Evolutionary conservation across 495 filamentous ascomycete species (phyloP).

Genomic region (Aspergillus ostianus): DNA sequence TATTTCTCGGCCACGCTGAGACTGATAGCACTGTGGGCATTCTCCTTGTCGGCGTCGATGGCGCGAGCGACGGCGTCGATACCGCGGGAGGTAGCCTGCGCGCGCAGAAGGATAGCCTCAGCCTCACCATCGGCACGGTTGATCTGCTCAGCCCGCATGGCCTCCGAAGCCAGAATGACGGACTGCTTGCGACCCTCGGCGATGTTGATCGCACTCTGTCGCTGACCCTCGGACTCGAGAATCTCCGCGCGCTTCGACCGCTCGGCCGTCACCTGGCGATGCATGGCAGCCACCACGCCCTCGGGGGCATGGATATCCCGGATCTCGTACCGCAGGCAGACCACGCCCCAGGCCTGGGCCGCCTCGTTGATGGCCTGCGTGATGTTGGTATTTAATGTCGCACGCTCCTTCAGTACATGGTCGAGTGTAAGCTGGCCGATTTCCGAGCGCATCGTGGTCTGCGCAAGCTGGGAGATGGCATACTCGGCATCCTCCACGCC

Average conservation of each 20-base stretch:
- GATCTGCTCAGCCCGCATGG: slow-evolving; percentile 84
- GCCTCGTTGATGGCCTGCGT: slow-evolving; percentile 98
- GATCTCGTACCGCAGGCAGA: slow-evolving; percentile 96
- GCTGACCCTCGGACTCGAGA: slow-evolving; percentile 90
- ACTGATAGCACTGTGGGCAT: slow-evolving; percentile 78
- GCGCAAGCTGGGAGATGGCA: slow-evolving; percentile 94
- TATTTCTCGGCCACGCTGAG: slow-evolving; percentile 95
- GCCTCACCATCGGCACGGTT: slow-evolving; percentile 90
- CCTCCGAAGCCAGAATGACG: slow-evolving; percentile 93
- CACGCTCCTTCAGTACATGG: slow-evolving; percentile 95
- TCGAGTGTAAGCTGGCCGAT: slow-evolving; percentile 96
- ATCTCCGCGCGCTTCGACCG: slow-evolving; percentile 96
- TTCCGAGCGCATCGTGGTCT: slow-evolving; percentile 98
- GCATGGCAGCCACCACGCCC: slow-evolving; percentile 93
- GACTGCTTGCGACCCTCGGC: slow-evolving; percentile 95
- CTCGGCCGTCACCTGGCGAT: slow-evolving; percentile 95
- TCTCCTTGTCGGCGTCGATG: slow-evolving; percentile 66
- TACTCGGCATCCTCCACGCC: slow-evolving; percentile 99
- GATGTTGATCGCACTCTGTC: slow-evolving; percentile 97
- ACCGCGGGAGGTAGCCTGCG: slow-evolving; percentile 80
- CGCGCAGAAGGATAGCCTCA: slow-evolving; percentile 83
- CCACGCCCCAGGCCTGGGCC: slow-evolving; percentile 92
- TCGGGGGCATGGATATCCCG: slow-evolving; percentile 95
- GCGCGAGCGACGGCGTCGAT: slow-evolving; percentile 79
- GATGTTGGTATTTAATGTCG: slow-evolving; percentile 94